Evolutionary conservation across 208 protist genomes (phyloP).

Genomic region (Lotmaria passim): DNA sequence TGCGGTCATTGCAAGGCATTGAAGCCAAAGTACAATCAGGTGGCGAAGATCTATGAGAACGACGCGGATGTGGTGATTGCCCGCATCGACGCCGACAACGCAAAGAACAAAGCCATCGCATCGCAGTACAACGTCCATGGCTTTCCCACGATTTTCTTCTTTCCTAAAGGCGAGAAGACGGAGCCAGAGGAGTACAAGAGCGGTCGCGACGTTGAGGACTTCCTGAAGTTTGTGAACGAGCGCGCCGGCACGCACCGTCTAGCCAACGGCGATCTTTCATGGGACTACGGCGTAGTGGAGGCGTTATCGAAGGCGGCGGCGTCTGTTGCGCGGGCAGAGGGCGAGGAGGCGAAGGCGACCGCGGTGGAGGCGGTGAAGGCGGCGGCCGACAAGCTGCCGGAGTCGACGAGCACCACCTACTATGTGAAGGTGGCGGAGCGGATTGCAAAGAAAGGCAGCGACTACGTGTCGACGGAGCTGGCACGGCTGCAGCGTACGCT

Average conservation of each 20-base stretch:
- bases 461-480: constrained; percentile 50
- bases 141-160: constrained; percentile 72
- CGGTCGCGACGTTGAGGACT: constrained; percentile 44
- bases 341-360: constrained; percentile 15
- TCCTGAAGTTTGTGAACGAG: constrained; percentile 76
- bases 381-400: background rate
- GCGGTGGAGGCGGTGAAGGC: constrained; percentile 29
- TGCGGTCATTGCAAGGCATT: constrained; percentile 92
- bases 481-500: constrained; percentile 45
- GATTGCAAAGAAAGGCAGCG: constrained; percentile 32
- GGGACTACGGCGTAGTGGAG: constrained; percentile 44
- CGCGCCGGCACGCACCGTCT: constrained; percentile 48
- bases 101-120: constrained; percentile 28
- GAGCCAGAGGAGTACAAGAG: constrained; percentile 55
- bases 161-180: constrained; percentile 49
- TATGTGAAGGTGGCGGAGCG: constrained; percentile 52
- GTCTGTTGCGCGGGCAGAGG: constrained; percentile 8
- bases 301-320: constrained; percentile 33
- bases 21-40: constrained; percentile 51
- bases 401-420: constrained; percentile 22
- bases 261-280: constrained; percentile 53
- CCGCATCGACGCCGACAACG: constrained; percentile 57
- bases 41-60: constrained; percentile 52
- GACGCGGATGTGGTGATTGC: constrained; percentile 84
- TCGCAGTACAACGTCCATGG: constrained; percentile 43